phyloP scores from a whole-genome alignment of 2,329 filamentous ascomycete species.

The Verticillium albo-atrum region DNA sequence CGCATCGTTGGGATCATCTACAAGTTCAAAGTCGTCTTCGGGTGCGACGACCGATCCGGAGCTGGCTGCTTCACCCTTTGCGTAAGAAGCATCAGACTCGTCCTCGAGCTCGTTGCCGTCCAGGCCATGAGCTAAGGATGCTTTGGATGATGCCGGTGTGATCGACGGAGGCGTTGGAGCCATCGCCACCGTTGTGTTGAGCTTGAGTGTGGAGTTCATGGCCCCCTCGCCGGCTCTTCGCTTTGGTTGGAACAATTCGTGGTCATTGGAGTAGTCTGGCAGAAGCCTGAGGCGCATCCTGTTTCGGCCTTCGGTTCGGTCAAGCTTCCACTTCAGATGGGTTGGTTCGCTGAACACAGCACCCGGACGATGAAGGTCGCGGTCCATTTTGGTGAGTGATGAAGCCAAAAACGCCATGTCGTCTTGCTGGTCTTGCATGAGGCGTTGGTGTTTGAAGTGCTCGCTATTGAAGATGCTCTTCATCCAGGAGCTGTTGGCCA shows the following conservation, averaged over 20 bases:
- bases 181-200: conserved; percentile 13
- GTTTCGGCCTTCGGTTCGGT: conserved; percentile 92
- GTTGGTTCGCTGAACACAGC: conserved; percentile 69
- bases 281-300: conserved; percentile 88
- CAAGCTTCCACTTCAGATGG: conserved; percentile 79
- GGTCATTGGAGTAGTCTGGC: conserved; percentile 65
- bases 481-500: conserved; percentile 85
- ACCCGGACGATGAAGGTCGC: conserved; percentile 72
- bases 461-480: conserved; percentile 93
- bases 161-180: conserved; percentile 14
- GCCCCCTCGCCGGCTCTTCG: conserved; percentile 40
- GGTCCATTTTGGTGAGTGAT: conserved; percentile 72
- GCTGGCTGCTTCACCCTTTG: conserved; percentile 19
- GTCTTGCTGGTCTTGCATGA: conserved; percentile 90
- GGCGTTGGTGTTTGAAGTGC: conserved; percentile 83
- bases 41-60: conserved; percentile 31
- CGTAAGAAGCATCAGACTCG: conserved; percentile 15
- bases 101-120: conserved; percentile 1
- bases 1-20: conserved; percentile 86
- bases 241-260: conserved; percentile 81
- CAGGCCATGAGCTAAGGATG: background rate
- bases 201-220: conserved; percentile 9
- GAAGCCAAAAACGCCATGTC: conserved; percentile 74
- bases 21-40: conserved; percentile 93
- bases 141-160: conserved; percentile 11